Conservation (phyloP, 2,329 filamentous ascomycete genomes). For the Clonostachys byssicola region DNA sequence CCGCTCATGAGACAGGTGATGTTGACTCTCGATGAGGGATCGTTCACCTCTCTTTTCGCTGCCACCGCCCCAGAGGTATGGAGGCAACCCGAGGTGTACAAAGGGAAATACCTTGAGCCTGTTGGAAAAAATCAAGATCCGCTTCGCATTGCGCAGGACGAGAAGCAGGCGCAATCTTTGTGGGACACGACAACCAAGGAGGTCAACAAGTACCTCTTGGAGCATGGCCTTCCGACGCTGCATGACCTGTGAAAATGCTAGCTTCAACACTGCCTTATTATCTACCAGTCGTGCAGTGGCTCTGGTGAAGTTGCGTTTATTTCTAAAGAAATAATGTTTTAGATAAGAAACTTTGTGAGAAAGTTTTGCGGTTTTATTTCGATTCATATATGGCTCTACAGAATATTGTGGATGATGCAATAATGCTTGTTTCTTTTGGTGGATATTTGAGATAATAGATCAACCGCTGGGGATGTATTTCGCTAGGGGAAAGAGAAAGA, state of each 20-base stretch:
- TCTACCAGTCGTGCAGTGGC: too few species aligned
- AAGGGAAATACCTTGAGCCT: slow-evolving; percentile 10
- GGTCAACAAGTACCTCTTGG: slow-evolving; percentile 7
- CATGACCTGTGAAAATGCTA: background rate
- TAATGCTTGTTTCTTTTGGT: too few species aligned
- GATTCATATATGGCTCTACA: too few species aligned
- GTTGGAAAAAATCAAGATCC: slow-evolving; percentile 5
- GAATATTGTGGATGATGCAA: too few species aligned
- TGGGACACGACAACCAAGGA: slow-evolving; percentile 9
- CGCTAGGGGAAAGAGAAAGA: too few species aligned
- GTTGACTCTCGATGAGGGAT: slow-evolving; percentile 8
- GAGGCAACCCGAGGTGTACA: slow-evolving; percentile 4
- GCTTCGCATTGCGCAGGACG: slow-evolving; percentile 6
- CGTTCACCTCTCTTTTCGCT: slow-evolving; percentile 9
- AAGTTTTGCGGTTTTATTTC: too few species aligned
- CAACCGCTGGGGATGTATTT: too few species aligned
- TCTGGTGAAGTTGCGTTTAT: too few species aligned
- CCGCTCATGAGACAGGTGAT: background rate
- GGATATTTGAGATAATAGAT: too few species aligned
- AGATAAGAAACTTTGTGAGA: too few species aligned
- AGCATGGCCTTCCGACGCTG: background rate
- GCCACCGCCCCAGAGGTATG: slow-evolving; percentile 9
- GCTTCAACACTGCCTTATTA: too few species aligned
- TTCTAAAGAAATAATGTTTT: too few species aligned
- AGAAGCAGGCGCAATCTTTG: slow-evolving; percentile 5